Conservation (phyloP, 495 filamentous ascomycete species). For the Penicilliopsis zonata region DNA sequence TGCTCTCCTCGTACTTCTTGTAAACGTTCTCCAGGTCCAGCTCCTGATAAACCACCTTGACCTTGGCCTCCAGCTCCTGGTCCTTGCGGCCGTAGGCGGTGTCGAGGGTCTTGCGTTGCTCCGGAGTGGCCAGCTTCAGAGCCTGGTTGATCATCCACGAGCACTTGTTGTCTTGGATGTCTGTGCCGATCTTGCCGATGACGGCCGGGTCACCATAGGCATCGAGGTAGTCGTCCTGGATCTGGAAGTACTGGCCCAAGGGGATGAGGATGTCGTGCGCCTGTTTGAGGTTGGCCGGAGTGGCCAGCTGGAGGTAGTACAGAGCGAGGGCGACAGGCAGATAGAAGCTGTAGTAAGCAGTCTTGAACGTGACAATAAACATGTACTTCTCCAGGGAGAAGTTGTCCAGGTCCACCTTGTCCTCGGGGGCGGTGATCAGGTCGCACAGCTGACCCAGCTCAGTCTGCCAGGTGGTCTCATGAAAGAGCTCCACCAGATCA, state of each 20-base stretch:
- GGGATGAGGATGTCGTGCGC: constrained; percentile 89
- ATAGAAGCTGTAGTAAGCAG: constrained; percentile 97
- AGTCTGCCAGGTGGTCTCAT: constrained; percentile 84
- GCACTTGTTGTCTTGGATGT: constrained; percentile 99
- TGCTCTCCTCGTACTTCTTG: constrained; percentile 76
- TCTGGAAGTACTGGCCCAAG: constrained; percentile 98
- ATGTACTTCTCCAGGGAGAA: constrained; percentile 91
- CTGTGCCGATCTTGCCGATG: constrained; percentile 98
- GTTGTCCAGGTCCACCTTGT: constrained; percentile 73
- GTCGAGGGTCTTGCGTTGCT: constrained; percentile 71
- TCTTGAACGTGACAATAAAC: constrained; percentile 99
- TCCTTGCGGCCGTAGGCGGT: constrained; percentile 88
- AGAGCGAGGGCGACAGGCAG: constrained; percentile 90
- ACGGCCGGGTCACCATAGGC: constrained; percentile 85
- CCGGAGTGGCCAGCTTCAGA: constrained; percentile 57
- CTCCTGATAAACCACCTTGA: constrained; percentile 82
- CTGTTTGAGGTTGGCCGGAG: constrained; percentile 70
- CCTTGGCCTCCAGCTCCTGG: constrained; percentile 58
- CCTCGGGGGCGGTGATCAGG: constrained; percentile 90
- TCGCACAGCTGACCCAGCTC: constrained; percentile 92
- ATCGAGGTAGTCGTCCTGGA: constrained; percentile 98
- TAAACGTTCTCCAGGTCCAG: constrained; percentile 72
- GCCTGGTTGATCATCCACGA: constrained; percentile 96
- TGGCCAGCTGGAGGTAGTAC: constrained; percentile 68
- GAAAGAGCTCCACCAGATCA: constrained; percentile 88